Evolutionary conservation across 768 basidiomycete genomes (phyloP).

Genomic region (Naganishia vishniacii): DNA sequence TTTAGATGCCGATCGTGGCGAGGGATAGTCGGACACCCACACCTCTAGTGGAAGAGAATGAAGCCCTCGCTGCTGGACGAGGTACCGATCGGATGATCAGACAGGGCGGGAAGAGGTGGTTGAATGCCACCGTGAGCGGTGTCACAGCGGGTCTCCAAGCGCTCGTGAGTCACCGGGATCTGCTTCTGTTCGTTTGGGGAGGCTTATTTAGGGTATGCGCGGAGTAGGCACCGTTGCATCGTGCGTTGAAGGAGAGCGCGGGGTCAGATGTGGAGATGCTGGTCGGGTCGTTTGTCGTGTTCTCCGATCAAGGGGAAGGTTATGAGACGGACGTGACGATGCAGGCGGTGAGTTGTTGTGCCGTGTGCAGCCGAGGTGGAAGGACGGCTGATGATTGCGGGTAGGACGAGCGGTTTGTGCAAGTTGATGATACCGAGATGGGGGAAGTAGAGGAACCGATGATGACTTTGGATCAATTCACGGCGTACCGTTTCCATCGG

Average conservation of each 20-base stretch:
- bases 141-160: conserved; percentile 16
- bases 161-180: not conserved
- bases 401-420: not conserved
- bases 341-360: not conserved
- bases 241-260: not conserved
- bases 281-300: not conserved
- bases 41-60: not conserved
- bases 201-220: not conserved
- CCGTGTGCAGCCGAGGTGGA: not conserved
- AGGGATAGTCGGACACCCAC: no score
- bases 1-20: no score
- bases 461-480: conserved; percentile 16
- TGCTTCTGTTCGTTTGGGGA: not conserved
- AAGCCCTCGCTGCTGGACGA: not conserved
- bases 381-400: no score
- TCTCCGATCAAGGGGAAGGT: no score
- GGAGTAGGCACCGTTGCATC: not conserved
- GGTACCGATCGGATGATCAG: not conserved
- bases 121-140: conserved; percentile 5
- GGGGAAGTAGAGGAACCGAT: not conserved
- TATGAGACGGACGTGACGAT: conserved; percentile 6
- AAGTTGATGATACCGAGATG: not conserved
- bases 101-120: not conserved
- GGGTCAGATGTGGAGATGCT: conserved; percentile 8
- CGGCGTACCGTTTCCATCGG: not conserved